Evolutionary conservation across 805 yeast genomes (phyloP).

Genomic region (Wickerhamiella azyma): DNA sequence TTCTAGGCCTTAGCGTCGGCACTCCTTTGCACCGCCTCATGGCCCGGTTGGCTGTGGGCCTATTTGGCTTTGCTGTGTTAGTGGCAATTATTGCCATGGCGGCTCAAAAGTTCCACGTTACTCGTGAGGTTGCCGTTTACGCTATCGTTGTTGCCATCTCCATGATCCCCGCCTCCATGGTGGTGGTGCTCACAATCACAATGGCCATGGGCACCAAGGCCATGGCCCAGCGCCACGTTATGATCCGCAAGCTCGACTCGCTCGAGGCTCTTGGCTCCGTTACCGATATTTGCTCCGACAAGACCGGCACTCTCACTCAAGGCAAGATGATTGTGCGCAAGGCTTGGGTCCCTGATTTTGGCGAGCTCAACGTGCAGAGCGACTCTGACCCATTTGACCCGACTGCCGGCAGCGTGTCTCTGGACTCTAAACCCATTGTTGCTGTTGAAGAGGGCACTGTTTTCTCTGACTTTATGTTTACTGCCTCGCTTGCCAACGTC

Average conservation of each 20-base stretch:
- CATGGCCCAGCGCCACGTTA: conserved; percentile 55
- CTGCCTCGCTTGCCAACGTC: conserved; percentile 70
- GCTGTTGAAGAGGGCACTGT: not conserved
- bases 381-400: conserved; percentile 55
- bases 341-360: conserved; percentile 54
- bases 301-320: conserved; percentile 70
- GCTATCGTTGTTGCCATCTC: conserved; percentile 77
- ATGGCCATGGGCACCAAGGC: conserved; percentile 73
- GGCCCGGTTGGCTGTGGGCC: conserved; percentile 58
- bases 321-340: conserved; percentile 66
- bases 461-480: conserved; percentile 37
- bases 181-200: conserved; percentile 71
- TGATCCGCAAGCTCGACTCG: conserved; percentile 64
- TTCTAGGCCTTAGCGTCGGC: conserved; percentile 64
- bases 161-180: conserved; percentile 70
- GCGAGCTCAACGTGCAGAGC: conserved; percentile 40
- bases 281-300: conserved; percentile 69
- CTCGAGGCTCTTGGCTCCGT: conserved; percentile 69
- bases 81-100: conserved; percentile 83
- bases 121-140: conserved; percentile 68
- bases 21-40: conserved; percentile 70
- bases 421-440: conserved; percentile 23
- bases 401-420: conserved; percentile 35
- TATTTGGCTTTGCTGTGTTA: conserved; percentile 66
- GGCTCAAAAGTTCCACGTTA: conserved; percentile 61